A percentile compares a stretch with the other conserved stretches of the same genome.
phyloP scores from a whole-genome alignment of 2,329 filamentous ascomycete species.

The Mariannaea sp. region DNA sequence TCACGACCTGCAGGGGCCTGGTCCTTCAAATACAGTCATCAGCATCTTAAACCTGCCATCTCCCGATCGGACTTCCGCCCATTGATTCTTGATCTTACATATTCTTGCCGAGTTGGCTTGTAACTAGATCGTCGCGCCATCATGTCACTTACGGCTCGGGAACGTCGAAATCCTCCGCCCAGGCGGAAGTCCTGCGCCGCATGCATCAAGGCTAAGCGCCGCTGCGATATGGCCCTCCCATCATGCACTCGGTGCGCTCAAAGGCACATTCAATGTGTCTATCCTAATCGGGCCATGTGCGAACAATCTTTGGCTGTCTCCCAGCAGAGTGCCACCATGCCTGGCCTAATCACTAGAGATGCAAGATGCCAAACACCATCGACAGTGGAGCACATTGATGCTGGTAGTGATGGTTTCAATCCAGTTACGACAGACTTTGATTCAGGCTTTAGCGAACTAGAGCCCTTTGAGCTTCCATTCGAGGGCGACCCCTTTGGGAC shows the following conservation, averaged over 20 bases:
- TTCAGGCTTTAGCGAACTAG: conserved; percentile 13
- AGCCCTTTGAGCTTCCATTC: conserved; percentile 19
- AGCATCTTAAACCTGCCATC: background rate
- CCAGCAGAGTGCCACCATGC: conserved; percentile 18
- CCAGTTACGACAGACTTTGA: conserved; percentile 26
- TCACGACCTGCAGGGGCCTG: too few relatives aligned
- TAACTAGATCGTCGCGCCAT: too few relatives aligned
- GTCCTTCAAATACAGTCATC: conserved; percentile 9
- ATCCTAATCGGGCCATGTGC: conserved; percentile 38
- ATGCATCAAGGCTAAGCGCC: conserved; percentile 62
- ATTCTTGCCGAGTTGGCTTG: background rate
- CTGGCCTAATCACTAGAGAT: conserved; percentile 14
- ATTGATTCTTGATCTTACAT: background rate
- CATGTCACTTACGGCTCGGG: conserved; percentile 42
- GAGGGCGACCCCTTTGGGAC: conserved; percentile 29
- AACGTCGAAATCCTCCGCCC: conserved; percentile 51
- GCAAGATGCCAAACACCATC: conserved; percentile 9
- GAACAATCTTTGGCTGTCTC: conserved; percentile 1
- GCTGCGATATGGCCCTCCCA: conserved; percentile 58
- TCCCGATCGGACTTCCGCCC: conserved; percentile 8
- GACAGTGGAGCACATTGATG: conserved; percentile 4
- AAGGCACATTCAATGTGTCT: conserved; percentile 54
- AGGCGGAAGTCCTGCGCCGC: conserved; percentile 61
- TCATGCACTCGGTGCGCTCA: conserved; percentile 57
- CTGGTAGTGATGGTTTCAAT: conserved; percentile 22